phyloP scores from a whole-genome alignment of 2,329 filamentous ascomycete genomes.

The Elsinoe australis region DNA sequence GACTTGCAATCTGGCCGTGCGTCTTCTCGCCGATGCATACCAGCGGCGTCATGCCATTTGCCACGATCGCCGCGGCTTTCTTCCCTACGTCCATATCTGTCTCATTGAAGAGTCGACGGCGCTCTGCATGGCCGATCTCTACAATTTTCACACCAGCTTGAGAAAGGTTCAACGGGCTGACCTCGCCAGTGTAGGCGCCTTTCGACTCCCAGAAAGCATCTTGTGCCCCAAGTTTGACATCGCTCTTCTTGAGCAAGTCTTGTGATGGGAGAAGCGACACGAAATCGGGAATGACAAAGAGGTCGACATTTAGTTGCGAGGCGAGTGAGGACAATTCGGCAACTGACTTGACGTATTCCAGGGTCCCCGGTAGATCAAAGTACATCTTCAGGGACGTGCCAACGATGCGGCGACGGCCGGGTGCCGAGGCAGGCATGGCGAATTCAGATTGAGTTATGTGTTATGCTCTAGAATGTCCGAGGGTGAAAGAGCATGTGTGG shows the following conservation, averaged over 20 bases:
- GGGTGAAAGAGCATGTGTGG: background rate
- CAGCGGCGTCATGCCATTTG: constrained; percentile 66
- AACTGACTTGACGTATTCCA: constrained; percentile 40
- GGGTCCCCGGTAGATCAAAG: constrained; percentile 60
- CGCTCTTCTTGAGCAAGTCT: constrained; percentile 42
- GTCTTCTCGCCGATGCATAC: constrained; percentile 70
- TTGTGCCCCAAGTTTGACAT: constrained; percentile 64
- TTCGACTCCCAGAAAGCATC: constrained; percentile 62
- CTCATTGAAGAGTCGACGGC: constrained; percentile 64
- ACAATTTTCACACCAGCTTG: constrained; percentile 65
- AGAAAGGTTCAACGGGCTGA: constrained; percentile 60
- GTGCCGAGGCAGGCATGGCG: constrained; percentile 17
- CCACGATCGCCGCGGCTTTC: constrained; percentile 61
- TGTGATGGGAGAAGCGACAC: constrained; percentile 54
- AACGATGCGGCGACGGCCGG: constrained; percentile 52
- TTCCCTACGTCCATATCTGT: constrained; percentile 59
- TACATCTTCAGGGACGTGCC: constrained; percentile 75
- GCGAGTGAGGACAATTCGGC: constrained; percentile 45
- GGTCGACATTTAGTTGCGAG: constrained; percentile 51
- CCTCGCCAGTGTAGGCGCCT: constrained; percentile 71
- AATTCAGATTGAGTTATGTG: constrained; percentile 13
- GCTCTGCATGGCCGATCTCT: constrained; percentile 75
- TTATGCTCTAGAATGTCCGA: constrained; percentile 5
- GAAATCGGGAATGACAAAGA: constrained; percentile 75
- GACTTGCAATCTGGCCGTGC: constrained; percentile 37